A percentile compares a stretch with the other conserved stretches of the same genome.
phyloP scores from a whole-genome alignment of 106 monocot species.

The Dactylorhiza incarnata region DNA sequence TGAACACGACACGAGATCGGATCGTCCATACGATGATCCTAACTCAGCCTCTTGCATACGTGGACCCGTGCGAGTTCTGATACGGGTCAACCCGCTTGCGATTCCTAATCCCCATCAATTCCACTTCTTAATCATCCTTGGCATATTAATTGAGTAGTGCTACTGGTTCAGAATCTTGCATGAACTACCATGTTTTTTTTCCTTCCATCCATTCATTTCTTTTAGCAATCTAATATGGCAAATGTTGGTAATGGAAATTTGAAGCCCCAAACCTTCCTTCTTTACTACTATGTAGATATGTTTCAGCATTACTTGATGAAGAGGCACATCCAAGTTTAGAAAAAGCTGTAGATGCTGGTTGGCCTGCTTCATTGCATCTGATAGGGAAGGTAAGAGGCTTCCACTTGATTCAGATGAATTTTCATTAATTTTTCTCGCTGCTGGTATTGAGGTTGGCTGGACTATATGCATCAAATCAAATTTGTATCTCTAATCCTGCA shows the following conservation, averaged over 20 bases:
- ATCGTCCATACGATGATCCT: too few relatives aligned
- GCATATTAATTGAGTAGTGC: neutral
- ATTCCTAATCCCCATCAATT: neutral
- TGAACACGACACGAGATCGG: too few relatives aligned
- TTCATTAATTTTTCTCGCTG: neutral
- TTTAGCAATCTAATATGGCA: neutral
- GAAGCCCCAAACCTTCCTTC: neutral
- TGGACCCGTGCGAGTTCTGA: too few relatives aligned
- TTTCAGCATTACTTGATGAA: constrained; percentile 79
- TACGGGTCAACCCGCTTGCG: too few relatives aligned
- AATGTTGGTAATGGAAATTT: neutral
- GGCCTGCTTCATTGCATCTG: constrained; percentile 95
- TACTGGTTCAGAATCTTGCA: neutral
- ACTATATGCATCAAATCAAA: neutral
- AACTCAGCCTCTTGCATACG: too few relatives aligned
- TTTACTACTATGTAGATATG: constrained; percentile 43
- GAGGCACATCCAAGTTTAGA: constrained; percentile 60
- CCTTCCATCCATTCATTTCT: neutral
- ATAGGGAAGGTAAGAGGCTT: constrained; percentile 66
- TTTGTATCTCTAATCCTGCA: neutral
- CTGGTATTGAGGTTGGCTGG: neutral
- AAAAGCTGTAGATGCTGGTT: constrained; percentile 65
- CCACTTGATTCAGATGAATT: neutral
- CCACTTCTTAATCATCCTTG: neutral
- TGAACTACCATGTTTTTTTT: neutral